Conservation (phyloP, 768 basidiomycete species). For the Cubamyces sp. region DNA sequence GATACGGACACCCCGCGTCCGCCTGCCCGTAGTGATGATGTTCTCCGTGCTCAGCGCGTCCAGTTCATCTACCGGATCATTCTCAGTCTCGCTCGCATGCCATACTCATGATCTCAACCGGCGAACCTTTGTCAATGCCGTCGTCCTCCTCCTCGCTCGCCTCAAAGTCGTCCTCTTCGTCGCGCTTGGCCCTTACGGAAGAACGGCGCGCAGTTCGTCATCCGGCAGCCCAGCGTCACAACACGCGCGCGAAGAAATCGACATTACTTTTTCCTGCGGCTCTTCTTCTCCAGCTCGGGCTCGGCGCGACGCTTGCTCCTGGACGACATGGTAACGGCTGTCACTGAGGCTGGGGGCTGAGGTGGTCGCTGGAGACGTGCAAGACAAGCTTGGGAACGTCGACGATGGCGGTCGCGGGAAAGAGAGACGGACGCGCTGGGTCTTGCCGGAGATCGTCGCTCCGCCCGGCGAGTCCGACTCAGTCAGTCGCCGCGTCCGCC, state of each 20-base stretch:
- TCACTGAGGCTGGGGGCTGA: not conserved
- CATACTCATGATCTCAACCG: not conserved
- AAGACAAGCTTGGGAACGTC: not conserved
- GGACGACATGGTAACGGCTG: conserved; percentile 30
- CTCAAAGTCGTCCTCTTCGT: conserved; percentile 34
- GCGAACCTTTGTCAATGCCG: conserved; percentile 33
- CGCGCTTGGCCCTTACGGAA: conserved; percentile 32
- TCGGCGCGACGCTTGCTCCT: conserved; percentile 40
- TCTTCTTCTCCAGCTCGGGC: conserved; percentile 36
- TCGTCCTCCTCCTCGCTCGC: conserved; percentile 30
- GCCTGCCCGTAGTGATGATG: conserved; percentile 57
- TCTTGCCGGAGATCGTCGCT: conserved; percentile 12
- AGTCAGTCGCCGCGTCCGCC: not conserved
- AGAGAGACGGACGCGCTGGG: not conserved
- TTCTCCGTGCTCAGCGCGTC: conserved; percentile 64
- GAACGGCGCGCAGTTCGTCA: conserved; percentile 3
- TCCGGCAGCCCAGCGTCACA: not conserved
- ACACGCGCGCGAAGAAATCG: conserved; percentile 11
- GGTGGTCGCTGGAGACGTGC: not conserved
- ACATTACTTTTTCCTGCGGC: conserved; percentile 38
- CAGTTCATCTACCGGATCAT: conserved; percentile 27
- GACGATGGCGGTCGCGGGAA: conserved; percentile 12
- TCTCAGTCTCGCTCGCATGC: not conserved
- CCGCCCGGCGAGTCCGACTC: not conserved
- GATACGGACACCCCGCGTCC: conserved; percentile 73